These are phyloP conservation scores for Leccinum pachyderme DNA, from an alignment of 1,284 basidiomycete genomes.

Conservation along the genomic window DNA sequence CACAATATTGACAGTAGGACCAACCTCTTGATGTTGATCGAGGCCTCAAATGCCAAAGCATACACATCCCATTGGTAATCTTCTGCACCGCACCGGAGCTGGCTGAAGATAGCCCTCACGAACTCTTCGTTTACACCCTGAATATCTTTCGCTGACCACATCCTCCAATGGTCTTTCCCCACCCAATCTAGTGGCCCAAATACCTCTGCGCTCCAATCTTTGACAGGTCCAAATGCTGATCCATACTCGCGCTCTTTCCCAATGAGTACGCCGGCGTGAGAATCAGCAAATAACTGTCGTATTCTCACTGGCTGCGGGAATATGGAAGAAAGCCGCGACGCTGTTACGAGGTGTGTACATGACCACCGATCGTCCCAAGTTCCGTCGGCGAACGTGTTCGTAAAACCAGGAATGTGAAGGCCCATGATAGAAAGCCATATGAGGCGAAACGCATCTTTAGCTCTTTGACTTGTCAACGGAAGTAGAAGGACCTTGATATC, in stretches of 20 bases:
- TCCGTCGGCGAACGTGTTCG: constrained; percentile 38
- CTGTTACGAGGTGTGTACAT: constrained; percentile 42
- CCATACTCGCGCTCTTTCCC: constrained; percentile 62
- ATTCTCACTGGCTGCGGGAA: constrained; percentile 46
- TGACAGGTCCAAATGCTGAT: constrained; percentile 64
- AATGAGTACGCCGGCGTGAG: constrained; percentile 61
- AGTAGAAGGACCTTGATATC: constrained; percentile 77
- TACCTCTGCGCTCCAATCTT: constrained; percentile 57
- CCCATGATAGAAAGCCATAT: constrained; percentile 79
- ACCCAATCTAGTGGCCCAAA: constrained; percentile 54
- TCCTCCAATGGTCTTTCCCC: constrained; percentile 37
- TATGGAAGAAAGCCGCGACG: constrained; percentile 46
- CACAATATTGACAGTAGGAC: constrained; percentile 18
- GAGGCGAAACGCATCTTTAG: constrained; percentile 65
- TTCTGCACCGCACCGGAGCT: constrained; percentile 47
- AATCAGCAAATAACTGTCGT: constrained; percentile 46
- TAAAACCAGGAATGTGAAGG: constrained; percentile 69
- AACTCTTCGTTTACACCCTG: constrained; percentile 45
- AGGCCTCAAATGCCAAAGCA: constrained; percentile 66
- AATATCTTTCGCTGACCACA: constrained; percentile 54
- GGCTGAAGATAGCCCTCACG: constrained; percentile 55
- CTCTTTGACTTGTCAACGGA: constrained; percentile 48
- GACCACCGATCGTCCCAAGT: constrained; percentile 69
- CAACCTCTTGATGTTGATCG: constrained; percentile 59
- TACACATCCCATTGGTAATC: constrained; percentile 65